phyloP scores from a whole-genome alignment of 129 eudicot genomes.

The Flaveria trinervia region DNA sequence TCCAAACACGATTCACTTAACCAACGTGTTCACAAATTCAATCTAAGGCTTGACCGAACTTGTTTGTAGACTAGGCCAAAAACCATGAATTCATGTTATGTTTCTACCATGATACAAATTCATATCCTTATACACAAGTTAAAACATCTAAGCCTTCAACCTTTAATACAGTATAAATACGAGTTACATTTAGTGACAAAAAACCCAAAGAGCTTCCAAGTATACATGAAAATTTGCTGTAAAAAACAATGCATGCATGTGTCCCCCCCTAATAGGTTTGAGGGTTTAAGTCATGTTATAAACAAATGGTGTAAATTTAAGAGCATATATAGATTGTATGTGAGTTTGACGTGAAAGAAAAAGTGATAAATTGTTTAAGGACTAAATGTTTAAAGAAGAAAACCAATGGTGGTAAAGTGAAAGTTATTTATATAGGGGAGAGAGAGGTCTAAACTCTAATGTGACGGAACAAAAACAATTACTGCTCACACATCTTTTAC shows the following conservation, averaged over 20 bases:
- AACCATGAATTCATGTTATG: too few relatives aligned
- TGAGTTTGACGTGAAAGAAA: too few relatives aligned
- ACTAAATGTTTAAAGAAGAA: constrained; percentile 2
- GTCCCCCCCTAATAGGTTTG: too few relatives aligned
- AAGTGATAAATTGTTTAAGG: constrained; percentile 7
- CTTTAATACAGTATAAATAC: neutral
- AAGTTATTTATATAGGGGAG: neutral
- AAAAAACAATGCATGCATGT: too few relatives aligned
- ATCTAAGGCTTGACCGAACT: too few relatives aligned
- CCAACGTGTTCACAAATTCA: too few relatives aligned
- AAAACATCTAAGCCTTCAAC: neutral
- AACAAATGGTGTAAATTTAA: too few relatives aligned
- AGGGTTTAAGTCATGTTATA: too few relatives aligned
- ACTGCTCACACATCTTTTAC: constrained; percentile 45
- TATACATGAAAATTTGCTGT: neutral
- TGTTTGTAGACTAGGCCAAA: too few relatives aligned
- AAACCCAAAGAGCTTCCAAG: neutral
- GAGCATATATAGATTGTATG: too few relatives aligned
- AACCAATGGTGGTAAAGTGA: constrained; percentile 14
- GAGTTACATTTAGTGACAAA: neutral
- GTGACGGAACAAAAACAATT: constrained; percentile 44
- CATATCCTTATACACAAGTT: neutral
- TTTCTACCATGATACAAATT: too few relatives aligned
- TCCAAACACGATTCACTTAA: too few relatives aligned
- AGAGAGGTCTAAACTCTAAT: constrained; percentile 24